These are phyloP conservation scores for Aurifilum marmelostoma DNA, from an alignment of 2,329 filamentous ascomycete genomes.

Conservation along the genomic window DNA sequence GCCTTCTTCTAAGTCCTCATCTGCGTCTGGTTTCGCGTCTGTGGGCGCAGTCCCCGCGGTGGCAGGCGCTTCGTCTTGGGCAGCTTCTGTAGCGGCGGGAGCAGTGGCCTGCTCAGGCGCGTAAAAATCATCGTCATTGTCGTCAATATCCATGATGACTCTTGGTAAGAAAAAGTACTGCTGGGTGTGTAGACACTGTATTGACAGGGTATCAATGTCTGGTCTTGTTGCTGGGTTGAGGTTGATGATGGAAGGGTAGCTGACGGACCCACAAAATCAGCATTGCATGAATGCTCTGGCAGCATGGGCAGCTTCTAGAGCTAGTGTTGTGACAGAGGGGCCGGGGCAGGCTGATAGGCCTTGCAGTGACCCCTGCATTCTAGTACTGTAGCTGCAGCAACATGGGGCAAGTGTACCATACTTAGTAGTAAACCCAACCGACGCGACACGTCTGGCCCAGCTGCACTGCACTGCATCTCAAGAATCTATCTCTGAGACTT, in stretches of 20 bases:
- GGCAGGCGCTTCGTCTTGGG: slow-evolving; percentile 21
- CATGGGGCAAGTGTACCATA: neutral
- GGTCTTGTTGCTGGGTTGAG: slow-evolving; percentile 4
- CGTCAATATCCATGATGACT: slow-evolving; percentile 65
- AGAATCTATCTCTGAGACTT: neutral
- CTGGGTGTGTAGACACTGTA: neutral
- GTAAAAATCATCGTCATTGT: slow-evolving; percentile 67
- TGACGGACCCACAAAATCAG: neutral
- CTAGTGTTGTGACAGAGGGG: neutral
- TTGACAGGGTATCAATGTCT: slow-evolving; percentile 10
- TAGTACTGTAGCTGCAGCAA: neutral
- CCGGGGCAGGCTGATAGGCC: neutral
- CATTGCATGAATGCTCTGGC: neutral
- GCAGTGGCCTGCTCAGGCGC: slow-evolving; percentile 59
- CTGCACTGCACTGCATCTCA: neutral
- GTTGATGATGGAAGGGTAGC: neutral
- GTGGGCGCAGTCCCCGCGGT: slow-evolving; percentile 34
- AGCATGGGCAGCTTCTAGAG: neutral
- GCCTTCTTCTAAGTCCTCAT: slow-evolving; percentile 64
- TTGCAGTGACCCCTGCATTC: neutral
- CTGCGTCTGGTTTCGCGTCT: slow-evolving; percentile 41
- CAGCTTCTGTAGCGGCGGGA: slow-evolving; percentile 36
- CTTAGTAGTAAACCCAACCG: neutral
- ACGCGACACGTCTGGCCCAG: slow-evolving; percentile 2
- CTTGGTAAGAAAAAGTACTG: neutral